Conservation (phyloP, 495 filamentous ascomycete genomes). For the Lentithecium fluviatile region DNA sequence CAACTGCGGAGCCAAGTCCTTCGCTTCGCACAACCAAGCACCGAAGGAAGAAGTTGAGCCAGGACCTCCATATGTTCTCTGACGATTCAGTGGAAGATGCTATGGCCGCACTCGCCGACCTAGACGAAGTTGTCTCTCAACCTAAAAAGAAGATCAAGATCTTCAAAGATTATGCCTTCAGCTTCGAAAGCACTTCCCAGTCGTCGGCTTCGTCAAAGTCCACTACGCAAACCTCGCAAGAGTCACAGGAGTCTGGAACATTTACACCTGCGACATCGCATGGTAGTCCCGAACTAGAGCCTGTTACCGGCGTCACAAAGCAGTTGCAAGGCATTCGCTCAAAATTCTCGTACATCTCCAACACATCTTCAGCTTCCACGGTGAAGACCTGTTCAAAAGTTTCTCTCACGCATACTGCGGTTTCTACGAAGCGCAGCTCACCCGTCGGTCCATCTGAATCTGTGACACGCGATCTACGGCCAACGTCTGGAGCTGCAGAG, state of each 20-base stretch:
- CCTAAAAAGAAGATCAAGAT: slow-evolving; percentile 40
- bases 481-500: neutral
- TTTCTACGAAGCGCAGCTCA: neutral
- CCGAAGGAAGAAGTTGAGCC: slow-evolving; percentile 50
- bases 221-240: too few species aligned
- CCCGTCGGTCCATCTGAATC: neutral
- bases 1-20: slow-evolving; percentile 50
- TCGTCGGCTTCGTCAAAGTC: neutral
- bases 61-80: slow-evolving; percentile 58
- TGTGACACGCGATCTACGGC: neutral
- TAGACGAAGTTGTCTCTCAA: slow-evolving; percentile 35
- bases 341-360: slow-evolving; percentile 20
- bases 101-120: slow-evolving; percentile 54
- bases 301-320: neutral
- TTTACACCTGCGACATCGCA: slow-evolving; percentile 26
- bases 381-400: neutral
- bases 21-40: slow-evolving; percentile 49
- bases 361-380: neutral
- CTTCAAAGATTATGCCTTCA: slow-evolving; percentile 21
- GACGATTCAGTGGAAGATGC: slow-evolving; percentile 67
- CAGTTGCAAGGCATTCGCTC: slow-evolving; percentile 27
- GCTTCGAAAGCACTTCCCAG: slow-evolving; percentile 11
- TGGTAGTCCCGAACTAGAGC: slow-evolving; percentile 17
- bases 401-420: neutral
- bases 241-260: slow-evolving; percentile 23